Percentiles rank a stretch among this genome's conserved stretches.
Evolutionary conservation across 768 basidiomycete species (phyloP).

Genomic region (Hydnomerulius pinastri): DNA sequence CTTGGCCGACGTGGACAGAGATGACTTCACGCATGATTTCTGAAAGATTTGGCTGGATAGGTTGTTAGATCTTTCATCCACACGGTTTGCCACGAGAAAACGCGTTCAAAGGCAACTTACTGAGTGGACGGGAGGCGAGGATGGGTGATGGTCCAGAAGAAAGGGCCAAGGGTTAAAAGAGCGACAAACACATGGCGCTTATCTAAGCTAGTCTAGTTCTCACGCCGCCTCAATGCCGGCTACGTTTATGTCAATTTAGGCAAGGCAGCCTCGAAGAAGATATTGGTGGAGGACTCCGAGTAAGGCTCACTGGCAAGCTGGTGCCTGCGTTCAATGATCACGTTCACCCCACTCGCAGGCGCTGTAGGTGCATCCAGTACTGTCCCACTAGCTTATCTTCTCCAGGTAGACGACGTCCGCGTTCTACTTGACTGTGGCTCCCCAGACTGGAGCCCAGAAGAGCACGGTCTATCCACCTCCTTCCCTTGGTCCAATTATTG

Average conservation of each 20-base stretch:
- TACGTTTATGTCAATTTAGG: slow-evolving; percentile 7
- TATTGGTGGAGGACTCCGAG: too few relatives aligned
- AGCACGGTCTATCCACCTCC: slow-evolving; percentile 22
- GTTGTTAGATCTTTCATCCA: neutral
- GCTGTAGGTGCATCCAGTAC: slow-evolving; percentile 68
- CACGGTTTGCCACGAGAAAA: slow-evolving; percentile 22
- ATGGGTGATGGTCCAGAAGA: slow-evolving; percentile 28
- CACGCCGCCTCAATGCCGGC: slow-evolving; percentile 22
- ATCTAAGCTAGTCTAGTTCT: slow-evolving; percentile 25
- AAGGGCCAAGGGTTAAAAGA: slow-evolving; percentile 45
- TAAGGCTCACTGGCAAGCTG: too few relatives aligned
- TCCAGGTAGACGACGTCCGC: slow-evolving; percentile 91
- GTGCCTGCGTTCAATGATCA: slow-evolving; percentile 65
- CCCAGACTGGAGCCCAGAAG: slow-evolving; percentile 79
- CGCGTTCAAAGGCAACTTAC: slow-evolving; percentile 32
- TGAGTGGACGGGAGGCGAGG: slow-evolving; percentile 25
- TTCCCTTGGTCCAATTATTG: slow-evolving; percentile 68
- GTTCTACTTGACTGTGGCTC: slow-evolving; percentile 96
- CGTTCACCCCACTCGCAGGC: slow-evolving; percentile 89
- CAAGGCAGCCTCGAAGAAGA: too few relatives aligned
- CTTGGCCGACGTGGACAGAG: slow-evolving; percentile 98
- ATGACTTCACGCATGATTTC: slow-evolving; percentile 91
- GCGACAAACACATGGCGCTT: slow-evolving; percentile 35
- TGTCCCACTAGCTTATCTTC: slow-evolving; percentile 76
- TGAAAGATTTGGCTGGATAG: slow-evolving; percentile 9